These are phyloP conservation scores for Meripilus lineatus DNA, from an alignment of 1,284 basidiomycete genomes.

Conservation along the genomic window DNA sequence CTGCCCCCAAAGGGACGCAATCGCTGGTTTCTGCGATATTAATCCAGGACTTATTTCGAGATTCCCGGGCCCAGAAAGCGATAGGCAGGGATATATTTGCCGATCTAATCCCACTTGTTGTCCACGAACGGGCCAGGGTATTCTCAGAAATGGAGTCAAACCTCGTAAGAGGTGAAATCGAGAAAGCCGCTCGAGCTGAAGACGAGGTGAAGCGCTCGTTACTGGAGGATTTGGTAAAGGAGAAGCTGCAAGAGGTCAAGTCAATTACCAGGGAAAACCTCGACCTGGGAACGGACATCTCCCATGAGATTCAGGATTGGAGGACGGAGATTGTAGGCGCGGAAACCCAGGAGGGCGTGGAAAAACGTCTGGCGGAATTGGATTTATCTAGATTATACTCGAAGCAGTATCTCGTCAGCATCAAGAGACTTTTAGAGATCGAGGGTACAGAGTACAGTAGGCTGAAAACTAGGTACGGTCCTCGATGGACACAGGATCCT, in stretches of 20 bases:
- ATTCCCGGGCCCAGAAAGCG: constrained; percentile 90
- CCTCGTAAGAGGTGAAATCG: constrained; percentile 85
- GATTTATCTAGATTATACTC: constrained; percentile 58
- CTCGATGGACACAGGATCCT: constrained; percentile 89
- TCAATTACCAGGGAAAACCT: constrained; percentile 72
- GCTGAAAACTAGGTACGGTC: constrained; percentile 82
- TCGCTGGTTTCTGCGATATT: constrained; percentile 25
- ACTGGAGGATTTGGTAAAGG: constrained; percentile 81
- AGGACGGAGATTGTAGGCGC: constrained; percentile 69
- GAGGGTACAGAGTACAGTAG: constrained; percentile 83
- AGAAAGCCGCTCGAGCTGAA: constrained; percentile 82
- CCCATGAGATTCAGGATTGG: constrained; percentile 72
- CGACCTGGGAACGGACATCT: constrained; percentile 66
- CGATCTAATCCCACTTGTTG: constrained; percentile 86
- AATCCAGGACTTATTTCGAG: constrained; percentile 87
- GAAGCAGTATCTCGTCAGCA: constrained; percentile 54
- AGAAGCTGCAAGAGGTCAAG: constrained; percentile 71
- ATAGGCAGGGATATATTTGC: constrained; percentile 93
- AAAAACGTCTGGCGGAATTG: constrained; percentile 58
- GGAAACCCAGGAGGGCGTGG: constrained; percentile 64
- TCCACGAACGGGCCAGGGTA: constrained; percentile 93
- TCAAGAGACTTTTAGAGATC: constrained; percentile 63
- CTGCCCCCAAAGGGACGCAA: constrained; percentile 47
- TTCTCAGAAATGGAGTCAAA: constrained; percentile 99
- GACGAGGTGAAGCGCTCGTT: constrained; percentile 77